These are phyloP conservation scores for Populus ilicifolia DNA, from an alignment of 345 rosid species.

Conservation along the genomic window DNA sequence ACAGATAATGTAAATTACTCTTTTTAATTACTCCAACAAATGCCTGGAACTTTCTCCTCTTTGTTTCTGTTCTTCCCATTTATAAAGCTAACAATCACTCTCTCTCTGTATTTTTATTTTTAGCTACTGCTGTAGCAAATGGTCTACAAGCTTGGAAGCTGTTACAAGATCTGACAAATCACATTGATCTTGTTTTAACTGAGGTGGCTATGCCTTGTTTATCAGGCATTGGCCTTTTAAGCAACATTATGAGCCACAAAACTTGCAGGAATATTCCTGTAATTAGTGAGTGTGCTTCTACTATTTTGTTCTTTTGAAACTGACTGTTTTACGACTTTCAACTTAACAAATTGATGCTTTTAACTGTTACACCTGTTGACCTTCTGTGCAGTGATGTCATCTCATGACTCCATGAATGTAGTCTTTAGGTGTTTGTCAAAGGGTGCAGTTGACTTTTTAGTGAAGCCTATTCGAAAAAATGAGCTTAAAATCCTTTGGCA, in stretches of 20 bases:
- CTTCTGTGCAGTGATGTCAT: constrained; percentile 30
- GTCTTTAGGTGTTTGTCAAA: constrained; percentile 27
- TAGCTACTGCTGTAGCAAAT: constrained; percentile 50
- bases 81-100: background rate
- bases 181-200: constrained; percentile 51
- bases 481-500: constrained; percentile 31
- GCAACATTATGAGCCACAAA: constrained; percentile 57
- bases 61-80: background rate
- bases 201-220: constrained; percentile 54
- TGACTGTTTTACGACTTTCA: background rate
- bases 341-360: background rate
- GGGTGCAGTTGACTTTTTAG: constrained; percentile 30
- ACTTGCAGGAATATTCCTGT: constrained; percentile 52
- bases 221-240: constrained; percentile 54
- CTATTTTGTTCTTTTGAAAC: background rate
- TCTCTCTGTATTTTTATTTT: background rate
- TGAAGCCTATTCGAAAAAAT: constrained; percentile 31
- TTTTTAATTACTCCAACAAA: background rate
- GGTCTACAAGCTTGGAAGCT: constrained; percentile 65
- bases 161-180: constrained; percentile 46
- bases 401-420: constrained; percentile 21
- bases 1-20: background rate
- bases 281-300: constrained; percentile 16
- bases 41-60: background rate
- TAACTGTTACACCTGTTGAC: constrained; percentile 11